phyloP scores from a whole-genome alignment of 1,284 basidiomycete species.

The Heterobasidion parviporum region DNA sequence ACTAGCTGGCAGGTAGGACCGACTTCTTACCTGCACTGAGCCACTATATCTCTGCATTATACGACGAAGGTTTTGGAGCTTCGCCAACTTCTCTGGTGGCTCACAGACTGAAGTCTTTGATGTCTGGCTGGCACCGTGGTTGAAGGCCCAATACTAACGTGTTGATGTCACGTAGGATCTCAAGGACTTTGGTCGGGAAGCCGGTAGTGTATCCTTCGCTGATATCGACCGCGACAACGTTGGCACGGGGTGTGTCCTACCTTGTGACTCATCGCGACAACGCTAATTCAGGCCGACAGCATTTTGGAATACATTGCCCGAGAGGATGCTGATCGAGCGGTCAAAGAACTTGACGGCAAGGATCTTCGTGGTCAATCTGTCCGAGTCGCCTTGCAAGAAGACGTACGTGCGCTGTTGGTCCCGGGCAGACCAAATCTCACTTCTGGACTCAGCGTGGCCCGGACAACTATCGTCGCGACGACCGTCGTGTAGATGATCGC shows the following conservation, averaged over 20 bases:
- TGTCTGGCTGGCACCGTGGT: no score
- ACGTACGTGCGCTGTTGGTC: slow-evolving; percentile 30
- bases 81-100: no score
- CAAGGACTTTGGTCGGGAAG: slow-evolving; percentile 93
- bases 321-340: slow-evolving; percentile 88
- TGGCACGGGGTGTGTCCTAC: slow-evolving; percentile 70
- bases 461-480: slow-evolving; percentile 60
- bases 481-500: slow-evolving; percentile 42
- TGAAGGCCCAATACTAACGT: neutral
- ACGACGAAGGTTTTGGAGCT: no score
- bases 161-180: slow-evolving; percentile 62
- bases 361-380: slow-evolving; percentile 78
- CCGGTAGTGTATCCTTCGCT: slow-evolving; percentile 84
- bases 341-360: slow-evolving; percentile 75
- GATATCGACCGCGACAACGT: slow-evolving; percentile 84
- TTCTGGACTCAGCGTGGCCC: slow-evolving; percentile 44
- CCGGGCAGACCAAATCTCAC: neutral
- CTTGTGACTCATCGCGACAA: neutral
- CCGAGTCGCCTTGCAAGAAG: slow-evolving; percentile 62
- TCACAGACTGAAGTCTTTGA: no score
- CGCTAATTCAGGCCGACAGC: slow-evolving; percentile 31
- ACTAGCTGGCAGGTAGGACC: slow-evolving; percentile 92
- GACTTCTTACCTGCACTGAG: neutral
- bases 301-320: slow-evolving; percentile 84
- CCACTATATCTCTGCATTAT: no score